Evolutionary conservation across 345 rosid genomes (phyloP).

Genomic region (Lumnitzera racemosa): DNA sequence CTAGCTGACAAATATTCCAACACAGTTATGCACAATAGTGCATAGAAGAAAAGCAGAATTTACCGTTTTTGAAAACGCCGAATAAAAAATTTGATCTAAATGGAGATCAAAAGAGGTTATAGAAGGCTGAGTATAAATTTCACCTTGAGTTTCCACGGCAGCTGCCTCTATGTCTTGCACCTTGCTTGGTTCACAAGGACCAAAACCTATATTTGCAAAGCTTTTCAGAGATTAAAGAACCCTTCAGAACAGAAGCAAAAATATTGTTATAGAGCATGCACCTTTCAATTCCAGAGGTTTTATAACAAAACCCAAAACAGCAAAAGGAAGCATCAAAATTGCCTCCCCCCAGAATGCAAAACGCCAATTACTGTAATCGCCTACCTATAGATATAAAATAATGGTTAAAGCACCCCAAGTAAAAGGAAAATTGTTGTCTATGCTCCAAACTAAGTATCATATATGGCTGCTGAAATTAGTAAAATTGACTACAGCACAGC

Average conservation of each 20-base stretch:
- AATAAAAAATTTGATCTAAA: neutral
- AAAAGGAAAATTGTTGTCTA: conserved; percentile 8
- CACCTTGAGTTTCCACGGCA: conserved; percentile 39
- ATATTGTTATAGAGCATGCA: conserved; percentile 8
- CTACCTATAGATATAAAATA: conserved; percentile 39
- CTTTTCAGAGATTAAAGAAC: conserved; percentile 10
- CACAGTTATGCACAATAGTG: too few relatives aligned
- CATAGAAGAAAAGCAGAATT: too few relatives aligned
- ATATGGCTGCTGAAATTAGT: neutral
- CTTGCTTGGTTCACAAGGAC: conserved; percentile 34
- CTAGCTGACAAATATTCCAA: too few relatives aligned
- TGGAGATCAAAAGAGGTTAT: neutral
- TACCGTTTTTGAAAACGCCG: neutral
- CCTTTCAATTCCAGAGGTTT: conserved; percentile 93
- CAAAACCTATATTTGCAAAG: conserved; percentile 54
- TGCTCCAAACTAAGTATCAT: neutral
- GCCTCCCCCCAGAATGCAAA: conserved; percentile 92
- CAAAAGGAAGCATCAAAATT: conserved; percentile 84
- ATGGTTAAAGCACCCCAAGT: neutral
- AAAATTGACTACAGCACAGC: too few relatives aligned
- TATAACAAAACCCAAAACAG: conserved; percentile 62
- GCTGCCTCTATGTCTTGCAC: conserved; percentile 24
- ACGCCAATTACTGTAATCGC: conserved; percentile 66
- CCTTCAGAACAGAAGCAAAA: too few relatives aligned
- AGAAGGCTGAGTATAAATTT: too few relatives aligned